Evolutionary conservation across 1,284 basidiomycete species (phyloP).

Genomic region (Afroboletus lepidellus): DNA sequence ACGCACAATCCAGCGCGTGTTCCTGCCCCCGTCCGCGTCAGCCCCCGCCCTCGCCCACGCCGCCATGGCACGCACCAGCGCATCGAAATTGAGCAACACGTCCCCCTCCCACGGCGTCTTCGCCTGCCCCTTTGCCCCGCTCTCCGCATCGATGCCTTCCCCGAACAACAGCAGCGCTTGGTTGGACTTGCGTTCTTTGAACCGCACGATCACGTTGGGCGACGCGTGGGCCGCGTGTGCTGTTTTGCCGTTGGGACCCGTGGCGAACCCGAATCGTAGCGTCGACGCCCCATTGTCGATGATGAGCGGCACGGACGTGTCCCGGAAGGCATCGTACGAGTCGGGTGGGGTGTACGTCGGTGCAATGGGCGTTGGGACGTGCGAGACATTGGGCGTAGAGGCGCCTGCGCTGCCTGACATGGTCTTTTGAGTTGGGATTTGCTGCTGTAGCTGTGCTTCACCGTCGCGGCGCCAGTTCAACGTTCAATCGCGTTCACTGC

Average conservation of each 20-base stretch:
- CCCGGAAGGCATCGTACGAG: slow-evolving; percentile 45
- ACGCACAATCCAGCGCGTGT: slow-evolving; percentile 90
- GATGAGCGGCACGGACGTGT: slow-evolving; percentile 63
- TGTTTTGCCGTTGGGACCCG: slow-evolving; percentile 22
- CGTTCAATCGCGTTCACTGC: too few species aligned
- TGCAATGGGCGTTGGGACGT: slow-evolving; percentile 19
- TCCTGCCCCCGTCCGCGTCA: slow-evolving; percentile 57
- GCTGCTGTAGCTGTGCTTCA: too few species aligned
- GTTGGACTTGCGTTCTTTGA: slow-evolving; percentile 85
- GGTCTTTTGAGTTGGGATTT: background rate
- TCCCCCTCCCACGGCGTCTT: slow-evolving; percentile 90
- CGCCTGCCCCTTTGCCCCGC: slow-evolving; percentile 73
- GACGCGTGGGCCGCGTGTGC: slow-evolving; percentile 49
- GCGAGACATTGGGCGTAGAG: slow-evolving; percentile 18
- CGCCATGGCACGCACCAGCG: slow-evolving; percentile 62
- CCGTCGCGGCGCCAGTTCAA: too few species aligned
- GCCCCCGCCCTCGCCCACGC: background rate
- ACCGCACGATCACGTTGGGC: slow-evolving; percentile 78
- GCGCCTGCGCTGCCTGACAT: slow-evolving; percentile 16
- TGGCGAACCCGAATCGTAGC: slow-evolving; percentile 87
- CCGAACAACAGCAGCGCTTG: slow-evolving; percentile 82
- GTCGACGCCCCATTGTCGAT: slow-evolving; percentile 92
- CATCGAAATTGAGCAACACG: slow-evolving; percentile 85
- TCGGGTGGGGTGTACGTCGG: slow-evolving; percentile 29
- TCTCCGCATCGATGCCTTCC: slow-evolving; percentile 80